Evolutionary conservation across 768 basidiomycete genomes (phyloP), one percentile per base, ranked within the genome.

Genomic region (Sarcomyxa edulis): DNA sequence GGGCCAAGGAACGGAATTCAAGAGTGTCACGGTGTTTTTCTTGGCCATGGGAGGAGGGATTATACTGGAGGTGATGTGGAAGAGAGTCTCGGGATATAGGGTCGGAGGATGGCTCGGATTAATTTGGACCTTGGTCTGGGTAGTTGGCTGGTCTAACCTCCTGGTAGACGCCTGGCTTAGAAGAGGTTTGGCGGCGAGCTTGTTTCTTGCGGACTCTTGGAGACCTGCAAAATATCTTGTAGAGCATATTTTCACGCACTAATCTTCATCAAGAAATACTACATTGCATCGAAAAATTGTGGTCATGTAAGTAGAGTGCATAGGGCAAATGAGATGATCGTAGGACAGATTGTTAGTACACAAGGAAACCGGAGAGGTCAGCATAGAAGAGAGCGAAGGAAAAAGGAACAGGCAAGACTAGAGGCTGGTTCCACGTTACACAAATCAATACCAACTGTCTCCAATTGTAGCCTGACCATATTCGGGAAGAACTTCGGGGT

Each of bases 41-140:
- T 27, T 82, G 32, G 53, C 76, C 51, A 76, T 72, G 45, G 80
- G 71, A 8, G 48, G 77, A 1, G 78, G 77, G 2, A 46, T 76
- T 6, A 35, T 72, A 2, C 30, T 77, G 22, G 82, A 85, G 53
- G 48, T 55, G 15, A 37, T 52, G 7, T 84, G 67, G 69, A 68
- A 59, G 45, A 47, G 41, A 2, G 32, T 50, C 2, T 74, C 70
- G 0, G 72, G 78, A n/a, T 50, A 42, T 29, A 62, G 61, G 26
- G 72, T 78, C 5, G 53, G 56, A 27, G 84, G 81, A 3, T 36
- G 60, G 38, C 3, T 51, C 0, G 81, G 82, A 3, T 61, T 65
- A 55, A 20, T 71, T 11, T 87, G 83, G 84, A 58, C 65, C 2
- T 43, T 50, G 39, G 16, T 44, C 3, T 81, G 75, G 76, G 35